Conservation (phyloP, 1,284 basidiomycete genomes). For the Apiotrichum montevideense region DNA sequence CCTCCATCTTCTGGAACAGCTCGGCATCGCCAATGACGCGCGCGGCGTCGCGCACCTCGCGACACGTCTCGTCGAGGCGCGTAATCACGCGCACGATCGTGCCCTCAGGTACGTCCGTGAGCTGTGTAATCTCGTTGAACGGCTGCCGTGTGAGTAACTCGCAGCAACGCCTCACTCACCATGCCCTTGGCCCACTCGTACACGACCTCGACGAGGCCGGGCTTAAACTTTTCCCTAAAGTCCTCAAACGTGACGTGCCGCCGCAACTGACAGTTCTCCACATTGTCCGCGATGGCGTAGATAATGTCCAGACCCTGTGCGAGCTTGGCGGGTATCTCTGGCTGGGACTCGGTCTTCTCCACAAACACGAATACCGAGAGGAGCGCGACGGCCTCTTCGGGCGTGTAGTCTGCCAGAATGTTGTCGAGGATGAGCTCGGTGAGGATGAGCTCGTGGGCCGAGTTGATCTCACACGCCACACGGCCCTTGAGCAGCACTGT, state of each 20-base stretch:
- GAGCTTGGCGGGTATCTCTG: conserved; percentile 68
- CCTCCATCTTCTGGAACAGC: conserved; percentile 96
- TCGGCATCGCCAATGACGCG: conserved; percentile 94
- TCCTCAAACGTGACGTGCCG: conserved; percentile 74
- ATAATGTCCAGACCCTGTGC: conserved; percentile 67
- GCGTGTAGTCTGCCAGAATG: conserved; percentile 78
- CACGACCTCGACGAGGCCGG: conserved; percentile 88
- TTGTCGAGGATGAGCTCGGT: conserved; percentile 98
- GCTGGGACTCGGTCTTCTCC: conserved; percentile 88
- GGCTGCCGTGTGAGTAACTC: conserved; percentile 54
- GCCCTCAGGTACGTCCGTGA: conserved; percentile 95
- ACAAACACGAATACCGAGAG: conserved; percentile 96
- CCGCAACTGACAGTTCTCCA: conserved; percentile 69
- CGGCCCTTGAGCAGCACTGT: conserved; percentile 94
- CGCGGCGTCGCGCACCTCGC: conserved; percentile 94
- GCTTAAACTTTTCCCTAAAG: conserved; percentile 67
- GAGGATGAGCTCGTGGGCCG: conserved; percentile 87
- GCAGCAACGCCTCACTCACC: conserved; percentile 53
- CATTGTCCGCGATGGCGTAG: conserved; percentile 70
- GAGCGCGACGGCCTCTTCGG: conserved; percentile 95
- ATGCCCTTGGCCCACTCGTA: conserved; percentile 99
- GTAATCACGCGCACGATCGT: conserved; percentile 96
- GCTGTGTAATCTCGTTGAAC: conserved; percentile 83
- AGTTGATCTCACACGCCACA: conserved; percentile 99
- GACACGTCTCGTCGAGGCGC: conserved; percentile 90